Evolutionary conservation across 495 filamentous ascomycete genomes (phyloP), one percentile per base, ranked within the genome.

Genomic region (Penicillium dipodomyicola): DNA sequence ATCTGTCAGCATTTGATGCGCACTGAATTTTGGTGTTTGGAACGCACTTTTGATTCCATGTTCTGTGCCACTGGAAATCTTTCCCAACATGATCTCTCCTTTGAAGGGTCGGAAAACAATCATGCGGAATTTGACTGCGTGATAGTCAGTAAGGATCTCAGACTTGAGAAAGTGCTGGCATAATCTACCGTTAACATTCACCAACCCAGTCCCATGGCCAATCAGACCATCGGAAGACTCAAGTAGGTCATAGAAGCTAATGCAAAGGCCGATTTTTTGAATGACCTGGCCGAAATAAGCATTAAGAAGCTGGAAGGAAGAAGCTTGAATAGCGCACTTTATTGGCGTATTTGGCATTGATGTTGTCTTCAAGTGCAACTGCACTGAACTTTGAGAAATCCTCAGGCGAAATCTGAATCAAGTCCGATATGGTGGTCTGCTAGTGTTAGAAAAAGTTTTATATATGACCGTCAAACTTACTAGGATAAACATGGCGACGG

Each of bases 81-180:
- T 86, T 4, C 89, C 94, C 9, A 87, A 74, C 57, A 97, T 76
- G 46, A 95, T 89, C 68, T 98, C 95, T 20, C 88, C 87, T 68
- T 95, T 91, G 76, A 96, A 97, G 0, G 94, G 94, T 27, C 94
- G 83, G 70, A 97, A 97, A 9, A 97, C 90, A n/a, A 96, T 78
- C 62, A 97, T 73, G 22, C 89, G 86, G 71, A 96, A 98, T 68
- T 93, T 89, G 25, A 96, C 93, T 96, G 56, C 45, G 2, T 17
- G 12, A 22, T 17, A 7, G 25, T 62, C 25, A 64, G 58, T 49
- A 12, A 52, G 0, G 5, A 40, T 42, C 20, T 27, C 20, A 15
- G 15, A n/a, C 15, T 8, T 39, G 35, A 39, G n/a, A n/a, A 17
- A 39, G 35, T n/a, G 35, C 0, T 17, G 15, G n/a, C n/a, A 39